phyloP scores from a whole-genome alignment of 2,329 filamentous ascomycete species.

The Blastomyces gilchristii region DNA sequence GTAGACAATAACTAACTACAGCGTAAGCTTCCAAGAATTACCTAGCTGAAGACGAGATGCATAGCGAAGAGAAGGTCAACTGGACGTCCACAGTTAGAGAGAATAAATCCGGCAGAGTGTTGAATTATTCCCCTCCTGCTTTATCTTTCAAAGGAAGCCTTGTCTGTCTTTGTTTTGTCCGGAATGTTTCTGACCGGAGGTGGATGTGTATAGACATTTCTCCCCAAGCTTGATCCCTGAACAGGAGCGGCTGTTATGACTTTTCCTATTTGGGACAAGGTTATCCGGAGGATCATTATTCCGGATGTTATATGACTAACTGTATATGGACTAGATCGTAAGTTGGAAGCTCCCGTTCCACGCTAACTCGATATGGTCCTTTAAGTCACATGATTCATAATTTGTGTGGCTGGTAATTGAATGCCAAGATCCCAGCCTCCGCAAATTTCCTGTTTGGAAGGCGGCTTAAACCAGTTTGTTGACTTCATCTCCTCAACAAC shows the following conservation, averaged over 20 bases:
- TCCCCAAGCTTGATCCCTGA: background rate
- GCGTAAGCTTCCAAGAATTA: background rate
- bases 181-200: background rate
- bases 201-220: background rate
- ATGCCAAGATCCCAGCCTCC: conserved; percentile 6
- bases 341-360: too few relatives aligned
- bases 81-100: background rate
- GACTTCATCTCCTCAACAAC: background rate
- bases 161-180: background rate
- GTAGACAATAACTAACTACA: background rate
- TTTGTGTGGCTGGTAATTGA: background rate
- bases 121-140: background rate
- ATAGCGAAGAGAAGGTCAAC: background rate
- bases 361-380: too few relatives aligned
- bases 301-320: background rate
- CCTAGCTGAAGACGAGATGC: conserved; percentile 1
- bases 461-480: background rate
- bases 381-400: background rate
- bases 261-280: conserved; percentile 2
- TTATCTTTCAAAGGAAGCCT: background rate
- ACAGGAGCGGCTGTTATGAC: background rate
- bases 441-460: background rate
- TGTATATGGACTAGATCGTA: background rate
- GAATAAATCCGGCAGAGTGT: background rate
- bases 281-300: background rate